These are phyloP conservation scores for Tolypocladium cylindrosporum DNA, from an alignment of 2,329 filamentous ascomycete genomes.

Conservation along the genomic window DNA sequence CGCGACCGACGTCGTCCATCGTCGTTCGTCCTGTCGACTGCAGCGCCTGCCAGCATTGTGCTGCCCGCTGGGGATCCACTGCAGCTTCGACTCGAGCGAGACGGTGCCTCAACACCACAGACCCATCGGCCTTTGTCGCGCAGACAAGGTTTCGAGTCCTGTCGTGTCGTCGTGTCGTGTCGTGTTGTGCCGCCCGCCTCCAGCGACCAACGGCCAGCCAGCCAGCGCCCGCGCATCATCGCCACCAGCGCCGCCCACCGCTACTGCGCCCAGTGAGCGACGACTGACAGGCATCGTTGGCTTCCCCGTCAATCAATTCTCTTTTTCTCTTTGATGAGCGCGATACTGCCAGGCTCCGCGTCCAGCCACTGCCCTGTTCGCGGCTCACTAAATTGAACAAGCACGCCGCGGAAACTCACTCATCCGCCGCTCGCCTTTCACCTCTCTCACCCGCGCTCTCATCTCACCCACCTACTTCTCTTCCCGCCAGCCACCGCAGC, in stretches of 20 bases:
- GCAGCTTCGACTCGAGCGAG: slow-evolving; percentile 1
- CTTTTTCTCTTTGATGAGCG: background rate
- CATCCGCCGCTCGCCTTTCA: background rate
- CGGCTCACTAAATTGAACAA: background rate
- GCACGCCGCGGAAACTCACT: background rate
- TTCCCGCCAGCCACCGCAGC: slow-evolving; percentile 1
- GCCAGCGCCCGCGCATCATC: slow-evolving; percentile 1
- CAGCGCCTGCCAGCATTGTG: slow-evolving; percentile 4
- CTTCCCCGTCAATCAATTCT: background rate
- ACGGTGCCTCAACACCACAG: slow-evolving; percentile 3
- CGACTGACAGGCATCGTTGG: background rate
- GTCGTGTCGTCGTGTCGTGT: slow-evolving; percentile 4
- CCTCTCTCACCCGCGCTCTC: background rate
- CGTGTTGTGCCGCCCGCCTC: slow-evolving; percentile 1
- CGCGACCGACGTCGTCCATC: slow-evolving; percentile 13
- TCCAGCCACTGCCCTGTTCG: background rate
- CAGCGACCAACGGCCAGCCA: slow-evolving; percentile 1
- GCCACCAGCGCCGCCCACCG: background rate
- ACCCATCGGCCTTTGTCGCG: background rate
- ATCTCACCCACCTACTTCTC: background rate
- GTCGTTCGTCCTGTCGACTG: slow-evolving; percentile 7
- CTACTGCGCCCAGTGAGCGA: background rate
- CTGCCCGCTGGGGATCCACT: slow-evolving; percentile 6
- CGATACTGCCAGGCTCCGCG: background rate
- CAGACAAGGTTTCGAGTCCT: background rate